Evolutionary conservation across 352 stramenopile species (phyloP).

Genomic region (Phytopythium oedochilum): DNA sequence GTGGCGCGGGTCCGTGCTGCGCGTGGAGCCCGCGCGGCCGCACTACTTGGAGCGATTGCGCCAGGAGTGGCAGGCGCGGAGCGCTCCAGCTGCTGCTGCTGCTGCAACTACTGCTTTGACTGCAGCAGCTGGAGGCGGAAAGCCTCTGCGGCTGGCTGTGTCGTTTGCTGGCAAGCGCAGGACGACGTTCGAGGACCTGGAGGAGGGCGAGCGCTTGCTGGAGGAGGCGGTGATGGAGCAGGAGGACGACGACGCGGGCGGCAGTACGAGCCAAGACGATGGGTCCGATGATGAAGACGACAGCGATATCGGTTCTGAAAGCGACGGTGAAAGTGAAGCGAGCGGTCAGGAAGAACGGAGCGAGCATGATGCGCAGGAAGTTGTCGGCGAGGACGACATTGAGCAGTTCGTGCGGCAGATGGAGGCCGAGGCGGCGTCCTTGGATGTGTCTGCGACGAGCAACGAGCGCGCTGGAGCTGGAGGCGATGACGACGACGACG

Average conservation of each 20-base stretch:
- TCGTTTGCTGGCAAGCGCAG: neutral
- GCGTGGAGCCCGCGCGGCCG: constrained; percentile 48
- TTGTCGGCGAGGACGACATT: constrained; percentile 5
- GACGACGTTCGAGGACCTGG: constrained; percentile 6
- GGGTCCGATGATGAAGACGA: constrained; percentile 1
- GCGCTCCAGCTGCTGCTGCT: neutral
- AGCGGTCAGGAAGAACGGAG: constrained; percentile 4
- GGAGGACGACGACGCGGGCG: constrained; percentile 4
- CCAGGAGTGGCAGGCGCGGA: constrained; percentile 24
- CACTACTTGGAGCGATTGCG: constrained; percentile 42
- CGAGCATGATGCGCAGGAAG: neutral
- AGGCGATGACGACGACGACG: neutral
- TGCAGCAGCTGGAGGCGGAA: neutral
- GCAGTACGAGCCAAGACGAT: constrained; percentile 10
- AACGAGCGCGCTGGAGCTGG: neutral
- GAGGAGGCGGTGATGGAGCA: constrained; percentile 5
- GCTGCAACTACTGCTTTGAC: neutral
- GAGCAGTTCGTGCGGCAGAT: constrained; percentile 36
- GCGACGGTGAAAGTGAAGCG: neutral
- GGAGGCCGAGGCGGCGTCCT: neutral
- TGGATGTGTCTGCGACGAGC: too few relatives aligned
- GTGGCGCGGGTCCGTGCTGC: constrained; percentile 55
- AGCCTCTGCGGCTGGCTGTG: neutral
- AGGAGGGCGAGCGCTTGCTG: neutral
- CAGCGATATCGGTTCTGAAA: neutral